phyloP scores from a whole-genome alignment of 176 grass and related monocot species.

The Areca catechu region DNA sequence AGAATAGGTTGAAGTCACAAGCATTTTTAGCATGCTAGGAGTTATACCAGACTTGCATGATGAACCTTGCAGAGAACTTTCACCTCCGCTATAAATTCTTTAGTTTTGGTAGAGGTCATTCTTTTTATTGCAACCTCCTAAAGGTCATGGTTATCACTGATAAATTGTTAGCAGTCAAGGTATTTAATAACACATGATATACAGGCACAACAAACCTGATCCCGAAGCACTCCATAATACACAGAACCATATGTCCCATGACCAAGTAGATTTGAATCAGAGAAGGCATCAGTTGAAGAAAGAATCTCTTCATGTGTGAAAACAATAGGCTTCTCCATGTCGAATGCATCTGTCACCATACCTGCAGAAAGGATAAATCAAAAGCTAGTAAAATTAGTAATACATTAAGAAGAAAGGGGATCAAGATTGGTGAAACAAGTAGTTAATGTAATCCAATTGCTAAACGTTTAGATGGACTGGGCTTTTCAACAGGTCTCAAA shows the following conservation, averaged over 20 bases:
- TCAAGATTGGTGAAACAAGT: neutral
- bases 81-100: conserved; percentile 95
- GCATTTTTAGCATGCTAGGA: conserved; percentile 13
- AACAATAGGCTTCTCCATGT: conserved; percentile 74
- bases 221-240: conserved; percentile 86
- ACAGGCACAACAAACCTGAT: conserved; percentile 46
- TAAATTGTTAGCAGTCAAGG: too few relatives aligned
- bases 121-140: conserved; percentile 97
- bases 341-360: conserved; percentile 62
- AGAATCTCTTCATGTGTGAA: conserved; percentile 86
- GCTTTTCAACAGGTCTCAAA: too few relatives aligned
- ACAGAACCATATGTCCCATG: conserved; percentile 98
- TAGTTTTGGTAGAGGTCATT: conserved; percentile 98
- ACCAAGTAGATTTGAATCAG: conserved; percentile 90
- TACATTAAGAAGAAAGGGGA: neutral
- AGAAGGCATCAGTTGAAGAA: conserved; percentile 70
- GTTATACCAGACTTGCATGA: conserved; percentile 90
- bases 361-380: conserved; percentile 25
- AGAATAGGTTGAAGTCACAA: conserved; percentile 19
- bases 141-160: neutral
- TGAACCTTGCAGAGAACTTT: conserved; percentile 99
- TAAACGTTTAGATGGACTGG: too few relatives aligned
- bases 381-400: neutral
- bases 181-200: too few relatives aligned
- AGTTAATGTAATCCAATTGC: neutral